A percentile compares a stretch with the other conserved stretches of the same genome.
Evolutionary conservation across 139 green algal species (phyloP).

Genomic region (Auxenochlorella protothecoides): DNA sequence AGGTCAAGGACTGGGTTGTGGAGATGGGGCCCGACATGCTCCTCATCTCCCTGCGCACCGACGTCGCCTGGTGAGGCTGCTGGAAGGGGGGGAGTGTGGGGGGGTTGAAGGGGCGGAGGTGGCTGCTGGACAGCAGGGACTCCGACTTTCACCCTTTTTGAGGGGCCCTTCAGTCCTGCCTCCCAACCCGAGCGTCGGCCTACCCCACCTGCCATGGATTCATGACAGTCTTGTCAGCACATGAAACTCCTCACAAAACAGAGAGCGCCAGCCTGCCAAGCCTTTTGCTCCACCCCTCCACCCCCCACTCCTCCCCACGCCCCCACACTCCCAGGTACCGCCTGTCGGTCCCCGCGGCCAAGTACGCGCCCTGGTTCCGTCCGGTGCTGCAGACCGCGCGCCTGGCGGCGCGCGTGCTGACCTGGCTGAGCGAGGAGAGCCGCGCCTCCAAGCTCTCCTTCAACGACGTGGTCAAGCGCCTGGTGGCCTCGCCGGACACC

Average conservation of each 20-base stretch:
- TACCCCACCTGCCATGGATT: too few species aligned
- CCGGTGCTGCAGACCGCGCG: constrained; percentile 60
- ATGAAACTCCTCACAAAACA: too few species aligned
- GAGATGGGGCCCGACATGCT: constrained; percentile 77
- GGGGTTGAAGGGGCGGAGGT: too few species aligned
- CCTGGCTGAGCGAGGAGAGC: constrained; percentile 44
- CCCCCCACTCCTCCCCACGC: too few species aligned
- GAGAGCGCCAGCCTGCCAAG: too few species aligned
- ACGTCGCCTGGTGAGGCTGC: constrained; percentile 55
- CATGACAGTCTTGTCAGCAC: too few species aligned
- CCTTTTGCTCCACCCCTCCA: too few species aligned
- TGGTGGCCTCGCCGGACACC: constrained; percentile 5
- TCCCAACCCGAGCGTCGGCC: too few species aligned
- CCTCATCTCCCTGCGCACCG: constrained; percentile 83
- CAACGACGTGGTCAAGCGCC: constrained; percentile 52
- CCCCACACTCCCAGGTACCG: constrained; percentile 51
- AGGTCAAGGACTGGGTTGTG: constrained; percentile 89
- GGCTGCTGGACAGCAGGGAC: too few species aligned
- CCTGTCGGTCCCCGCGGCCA: constrained; percentile 40
- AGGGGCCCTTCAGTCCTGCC: too few species aligned
- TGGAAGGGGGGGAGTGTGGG: background rate
- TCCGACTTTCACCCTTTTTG: too few species aligned
- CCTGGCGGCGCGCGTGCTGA: constrained; percentile 48
- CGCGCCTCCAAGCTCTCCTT: constrained; percentile 63
- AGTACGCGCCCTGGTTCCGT: constrained; percentile 74